Percentiles rank a stretch among this genome's conserved stretches.
These are phyloP conservation scores for Saccharomyces pastorianus DNA, from an alignment of 1,139 yeast genomes.

Conservation along the genomic window DNA sequence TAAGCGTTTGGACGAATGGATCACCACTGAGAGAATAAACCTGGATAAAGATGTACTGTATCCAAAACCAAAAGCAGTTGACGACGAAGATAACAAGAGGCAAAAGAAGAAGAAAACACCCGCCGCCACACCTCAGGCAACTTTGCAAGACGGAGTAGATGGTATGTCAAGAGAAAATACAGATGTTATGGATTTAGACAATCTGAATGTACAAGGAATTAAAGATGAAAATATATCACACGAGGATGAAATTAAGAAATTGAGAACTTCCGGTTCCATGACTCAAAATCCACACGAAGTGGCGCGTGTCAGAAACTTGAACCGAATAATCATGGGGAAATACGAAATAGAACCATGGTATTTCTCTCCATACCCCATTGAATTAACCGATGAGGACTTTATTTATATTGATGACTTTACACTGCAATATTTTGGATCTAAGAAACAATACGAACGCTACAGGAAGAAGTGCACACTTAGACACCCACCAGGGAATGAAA, in stretches of 20 bases:
- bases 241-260: conserved; percentile 86
- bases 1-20: conserved; percentile 94
- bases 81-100: conserved; percentile 33
- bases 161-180: conserved; percentile 32
- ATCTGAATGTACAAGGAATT: conserved; percentile 76
- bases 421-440: conserved; percentile 77
- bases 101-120: conserved; percentile 23
- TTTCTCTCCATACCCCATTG: conserved; percentile 93
- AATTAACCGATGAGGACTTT: conserved; percentile 82
- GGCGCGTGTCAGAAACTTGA: conserved; percentile 80
- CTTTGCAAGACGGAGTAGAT: conserved; percentile 16
- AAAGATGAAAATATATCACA: conserved; percentile 63
- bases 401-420: conserved; percentile 90
- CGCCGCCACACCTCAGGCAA: conserved; percentile 10
- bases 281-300: conserved; percentile 84
- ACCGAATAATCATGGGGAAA: conserved; percentile 73
- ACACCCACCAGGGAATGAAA: conserved; percentile 98
- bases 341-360: conserved; percentile 98
- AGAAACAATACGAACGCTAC: conserved; percentile 86
- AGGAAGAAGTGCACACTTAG: conserved; percentile 75
- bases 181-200: conserved; percentile 80
- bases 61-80: conserved; percentile 48
- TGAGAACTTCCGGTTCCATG: conserved; percentile 94
- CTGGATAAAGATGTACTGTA: conserved; percentile 55
- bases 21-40: conserved; percentile 62